Conservation (phyloP, 1,284 basidiomycete species). For the Boletus mariae region DNA sequence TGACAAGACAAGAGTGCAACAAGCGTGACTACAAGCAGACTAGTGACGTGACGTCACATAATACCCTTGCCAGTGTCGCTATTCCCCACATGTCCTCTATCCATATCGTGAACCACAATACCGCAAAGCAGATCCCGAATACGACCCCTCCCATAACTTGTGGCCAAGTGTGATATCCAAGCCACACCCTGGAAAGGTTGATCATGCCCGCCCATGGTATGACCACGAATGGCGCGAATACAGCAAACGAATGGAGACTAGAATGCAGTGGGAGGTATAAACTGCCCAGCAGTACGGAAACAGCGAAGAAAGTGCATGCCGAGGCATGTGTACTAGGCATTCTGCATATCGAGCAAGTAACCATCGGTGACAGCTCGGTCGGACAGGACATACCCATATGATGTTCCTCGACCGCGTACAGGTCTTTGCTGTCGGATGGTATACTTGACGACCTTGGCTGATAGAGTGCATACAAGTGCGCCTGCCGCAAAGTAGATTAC, state of each 20-base stretch:
- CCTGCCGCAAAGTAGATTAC: constrained; percentile 67
- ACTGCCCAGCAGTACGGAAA: constrained; percentile 63
- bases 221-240: constrained; percentile 44
- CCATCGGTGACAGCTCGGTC: not conserved
- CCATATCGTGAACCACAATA: constrained; percentile 66
- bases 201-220: constrained; percentile 56
- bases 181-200: constrained; percentile 67
- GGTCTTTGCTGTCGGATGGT: constrained; percentile 74
- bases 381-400: constrained; percentile 55
- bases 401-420: constrained; percentile 44
- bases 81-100: constrained; percentile 19
- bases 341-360: constrained; percentile 38
- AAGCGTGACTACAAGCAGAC: constrained; percentile 25
- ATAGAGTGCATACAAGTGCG: constrained; percentile 56
- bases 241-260: constrained; percentile 37
- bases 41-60: constrained; percentile 25
- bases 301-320: constrained; percentile 66
- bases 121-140: constrained; percentile 57
- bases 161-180: constrained; percentile 77
- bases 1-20: constrained; percentile 4
- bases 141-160: constrained; percentile 69
- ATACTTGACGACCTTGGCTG: constrained; percentile 68
- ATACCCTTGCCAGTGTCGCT: constrained; percentile 15
- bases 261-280: constrained; percentile 49
- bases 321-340: constrained; percentile 91